Percentiles rank a stretch among this genome's conserved stretches.
Evolutionary conservation across 2,329 filamentous ascomycete species (phyloP).

Genomic region (Colletotrichum tropicicola): DNA sequence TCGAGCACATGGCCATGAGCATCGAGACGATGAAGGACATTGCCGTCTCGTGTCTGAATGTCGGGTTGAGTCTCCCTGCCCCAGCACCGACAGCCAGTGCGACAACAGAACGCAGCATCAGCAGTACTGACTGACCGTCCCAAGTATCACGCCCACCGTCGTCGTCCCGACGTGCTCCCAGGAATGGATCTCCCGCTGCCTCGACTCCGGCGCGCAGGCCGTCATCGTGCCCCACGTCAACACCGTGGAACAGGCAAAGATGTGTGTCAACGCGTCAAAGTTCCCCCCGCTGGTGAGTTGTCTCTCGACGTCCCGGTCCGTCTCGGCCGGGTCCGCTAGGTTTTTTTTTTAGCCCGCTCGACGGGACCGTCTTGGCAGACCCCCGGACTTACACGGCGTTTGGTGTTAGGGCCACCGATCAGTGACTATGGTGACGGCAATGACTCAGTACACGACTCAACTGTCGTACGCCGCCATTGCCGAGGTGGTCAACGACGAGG

Average conservation of each 20-base stretch:
- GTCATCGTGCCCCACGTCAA: slow-evolving; percentile 58
- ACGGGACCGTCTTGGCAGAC: no score
- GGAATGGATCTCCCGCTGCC: slow-evolving; percentile 42
- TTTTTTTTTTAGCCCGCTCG: no score
- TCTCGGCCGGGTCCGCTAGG: no score
- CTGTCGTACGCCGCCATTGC: slow-evolving; percentile 17
- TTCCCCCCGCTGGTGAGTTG: slow-evolving; percentile 53
- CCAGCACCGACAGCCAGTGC: no score
- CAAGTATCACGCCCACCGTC: background rate
- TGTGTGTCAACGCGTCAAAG: slow-evolving; percentile 57
- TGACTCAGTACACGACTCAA: slow-evolving; percentile 13
- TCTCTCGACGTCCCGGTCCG: background rate
- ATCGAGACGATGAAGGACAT: slow-evolving; percentile 22
- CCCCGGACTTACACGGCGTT: no score
- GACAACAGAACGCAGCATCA: no score
- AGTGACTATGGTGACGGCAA: slow-evolving; percentile 20
- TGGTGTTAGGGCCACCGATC: slow-evolving; percentile 18
- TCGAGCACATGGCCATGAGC: slow-evolving; percentile 16
- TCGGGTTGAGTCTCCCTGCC: background rate
- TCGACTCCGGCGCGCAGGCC: slow-evolving; percentile 60
- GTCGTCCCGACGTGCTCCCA: slow-evolving; percentile 15
- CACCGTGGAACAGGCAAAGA: slow-evolving; percentile 53
- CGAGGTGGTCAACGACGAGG: slow-evolving; percentile 12
- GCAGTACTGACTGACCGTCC: no score
- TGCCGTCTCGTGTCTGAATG: slow-evolving; percentile 8